phyloP scores from a whole-genome alignment of 768 basidiomycete genomes.

The Leccinum olivaceopallidum region DNA sequence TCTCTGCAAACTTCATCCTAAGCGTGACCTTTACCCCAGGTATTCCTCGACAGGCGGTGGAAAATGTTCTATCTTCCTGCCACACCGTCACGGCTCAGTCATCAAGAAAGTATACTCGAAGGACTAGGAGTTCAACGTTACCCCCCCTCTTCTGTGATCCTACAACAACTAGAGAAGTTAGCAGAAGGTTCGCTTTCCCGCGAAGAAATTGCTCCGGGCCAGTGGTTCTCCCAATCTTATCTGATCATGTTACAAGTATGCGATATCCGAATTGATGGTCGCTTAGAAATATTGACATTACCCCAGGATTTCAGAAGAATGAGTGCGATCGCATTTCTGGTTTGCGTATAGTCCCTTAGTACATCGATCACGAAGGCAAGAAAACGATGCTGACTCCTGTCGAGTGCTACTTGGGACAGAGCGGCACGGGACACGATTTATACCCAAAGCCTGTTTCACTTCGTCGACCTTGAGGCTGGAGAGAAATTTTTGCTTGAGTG shows the following conservation, averaged over 20 bases:
- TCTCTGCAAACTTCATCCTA: neutral
- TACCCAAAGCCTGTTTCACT: constrained; percentile 78
- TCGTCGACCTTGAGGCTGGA: constrained; percentile 78
- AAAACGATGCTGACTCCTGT: constrained; percentile 54
- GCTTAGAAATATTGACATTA: neutral
- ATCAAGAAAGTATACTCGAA: constrained; percentile 45
- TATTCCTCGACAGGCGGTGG: constrained; percentile 28
- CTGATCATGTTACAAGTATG: constrained; percentile 57
- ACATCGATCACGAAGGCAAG: constrained; percentile 30
- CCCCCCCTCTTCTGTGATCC: constrained; percentile 59
- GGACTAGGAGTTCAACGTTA: constrained; percentile 68
- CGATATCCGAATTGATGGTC: constrained; percentile 3
- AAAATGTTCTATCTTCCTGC: constrained; percentile 69
- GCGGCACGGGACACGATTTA: constrained; percentile 46
- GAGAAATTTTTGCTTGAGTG: constrained; percentile 86
- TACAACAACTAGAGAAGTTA: constrained; percentile 44
- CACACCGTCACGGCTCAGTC: constrained; percentile 41
- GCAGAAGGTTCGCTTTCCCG: constrained; percentile 52
- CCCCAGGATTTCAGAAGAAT: constrained; percentile 50
- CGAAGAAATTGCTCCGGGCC: constrained; percentile 45
- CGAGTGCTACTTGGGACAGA: constrained; percentile 65
- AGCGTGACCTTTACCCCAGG: neutral
- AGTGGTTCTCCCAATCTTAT: constrained; percentile 62
- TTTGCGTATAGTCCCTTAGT: constrained; percentile 61
- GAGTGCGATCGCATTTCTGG: constrained; percentile 41